phyloP scores from a whole-genome alignment of 305 asterid genomes.

The Galium porrigens region DNA sequence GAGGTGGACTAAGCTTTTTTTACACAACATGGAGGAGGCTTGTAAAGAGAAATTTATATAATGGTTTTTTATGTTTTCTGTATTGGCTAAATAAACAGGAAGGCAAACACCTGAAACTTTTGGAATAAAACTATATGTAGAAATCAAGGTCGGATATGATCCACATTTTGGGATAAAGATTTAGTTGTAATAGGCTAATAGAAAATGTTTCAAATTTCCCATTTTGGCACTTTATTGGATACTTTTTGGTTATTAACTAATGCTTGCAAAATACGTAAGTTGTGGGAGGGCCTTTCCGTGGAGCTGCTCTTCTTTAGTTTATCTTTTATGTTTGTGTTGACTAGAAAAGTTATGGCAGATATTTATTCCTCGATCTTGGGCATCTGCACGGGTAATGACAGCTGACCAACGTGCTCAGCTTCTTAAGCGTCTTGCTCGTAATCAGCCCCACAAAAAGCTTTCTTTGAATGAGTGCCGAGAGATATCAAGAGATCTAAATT shows the following conservation, averaged over 20 bases:
- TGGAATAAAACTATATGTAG: not conserved
- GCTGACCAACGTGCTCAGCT: constrained; percentile 66
- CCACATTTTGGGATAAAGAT: not conserved
- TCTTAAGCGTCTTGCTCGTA: constrained; percentile 38
- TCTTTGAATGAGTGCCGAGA: constrained; percentile 52
- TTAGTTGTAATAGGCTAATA: not conserved
- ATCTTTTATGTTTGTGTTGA: constrained; percentile 12
- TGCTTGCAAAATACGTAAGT: not conserved
- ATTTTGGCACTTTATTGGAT: not conserved
- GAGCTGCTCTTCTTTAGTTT: not conserved
- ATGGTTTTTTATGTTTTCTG: not conserved
- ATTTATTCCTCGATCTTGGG: constrained; percentile 62
- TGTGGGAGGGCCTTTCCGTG: not conserved
- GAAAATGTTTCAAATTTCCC: not conserved
- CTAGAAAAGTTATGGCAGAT: constrained; percentile 36
- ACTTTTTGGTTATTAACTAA: not conserved
- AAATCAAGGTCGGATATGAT: not conserved
- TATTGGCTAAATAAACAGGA: not conserved
- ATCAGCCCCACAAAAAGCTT: constrained; percentile 48
- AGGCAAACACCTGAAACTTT: not conserved
- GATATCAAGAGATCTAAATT: constrained; percentile 72
- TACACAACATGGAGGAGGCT: not conserved
- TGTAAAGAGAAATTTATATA: not conserved
- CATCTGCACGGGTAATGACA: constrained; percentile 54
- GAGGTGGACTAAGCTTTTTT: not conserved